Evolutionary conservation across 192 early-diverging fungal species (phyloP).

Genomic region (Coemansia sp.): DNA sequence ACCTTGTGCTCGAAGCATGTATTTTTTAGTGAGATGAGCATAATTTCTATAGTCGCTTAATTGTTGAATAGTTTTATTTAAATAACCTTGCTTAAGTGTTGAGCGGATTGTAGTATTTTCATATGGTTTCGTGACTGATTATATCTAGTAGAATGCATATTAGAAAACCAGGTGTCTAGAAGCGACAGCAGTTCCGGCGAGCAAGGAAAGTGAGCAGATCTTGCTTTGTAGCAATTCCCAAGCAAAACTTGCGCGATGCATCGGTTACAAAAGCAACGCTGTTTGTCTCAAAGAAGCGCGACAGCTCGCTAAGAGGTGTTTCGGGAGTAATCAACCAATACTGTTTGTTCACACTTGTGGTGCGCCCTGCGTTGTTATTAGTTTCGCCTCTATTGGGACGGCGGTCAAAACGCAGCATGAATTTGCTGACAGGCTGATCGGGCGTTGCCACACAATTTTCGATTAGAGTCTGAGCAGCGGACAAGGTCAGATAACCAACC

Average conservation of each 20-base stretch:
- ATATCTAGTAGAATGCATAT: not conserved
- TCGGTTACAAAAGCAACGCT: slow-evolving; percentile 84
- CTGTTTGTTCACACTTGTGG: slow-evolving; percentile 13
- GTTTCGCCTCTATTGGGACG: not conserved
- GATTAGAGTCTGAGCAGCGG: slow-evolving; percentile 59
- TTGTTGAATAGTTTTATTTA: too few species aligned
- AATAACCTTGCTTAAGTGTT: too few species aligned
- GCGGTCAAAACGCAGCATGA: slow-evolving; percentile 65
- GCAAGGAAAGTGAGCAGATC: slow-evolving; percentile 71
- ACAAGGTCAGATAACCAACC: slow-evolving; percentile 73
- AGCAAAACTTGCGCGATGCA: slow-evolving; percentile 70
- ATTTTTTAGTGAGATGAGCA: too few species aligned
- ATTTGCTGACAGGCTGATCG: slow-evolving; percentile 54
- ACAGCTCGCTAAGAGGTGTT: slow-evolving; percentile 74
- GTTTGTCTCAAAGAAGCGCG: slow-evolving; percentile 80
- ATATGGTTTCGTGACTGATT: too few species aligned
- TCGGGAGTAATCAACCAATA: slow-evolving; percentile 80
- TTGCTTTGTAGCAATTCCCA: slow-evolving; percentile 78
- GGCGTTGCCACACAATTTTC: slow-evolving; percentile 55
- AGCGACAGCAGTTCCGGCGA: slow-evolving; percentile 46
- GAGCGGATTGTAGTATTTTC: too few species aligned
- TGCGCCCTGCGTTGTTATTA: not conserved
- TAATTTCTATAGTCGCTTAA: too few species aligned
- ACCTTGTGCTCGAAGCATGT: too few species aligned
- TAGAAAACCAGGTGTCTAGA: not conserved